Evolutionary conservation across 257 asterid genomes (phyloP).

Genomic region (Eustoma russellianum): DNA sequence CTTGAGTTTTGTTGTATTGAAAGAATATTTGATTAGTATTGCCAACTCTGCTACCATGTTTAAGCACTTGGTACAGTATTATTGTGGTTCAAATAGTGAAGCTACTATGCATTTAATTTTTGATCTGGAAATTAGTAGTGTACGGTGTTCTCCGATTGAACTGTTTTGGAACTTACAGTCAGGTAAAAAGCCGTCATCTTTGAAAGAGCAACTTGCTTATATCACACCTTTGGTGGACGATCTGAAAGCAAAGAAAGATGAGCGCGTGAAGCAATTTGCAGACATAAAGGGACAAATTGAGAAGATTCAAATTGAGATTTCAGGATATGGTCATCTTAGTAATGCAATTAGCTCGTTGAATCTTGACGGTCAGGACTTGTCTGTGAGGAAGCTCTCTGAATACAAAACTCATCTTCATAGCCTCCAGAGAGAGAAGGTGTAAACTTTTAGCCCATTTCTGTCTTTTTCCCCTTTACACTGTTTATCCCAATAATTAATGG

Average conservation of each 20-base stretch:
- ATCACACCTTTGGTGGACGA: slow-evolving; percentile 69
- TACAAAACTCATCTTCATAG: slow-evolving; percentile 63
- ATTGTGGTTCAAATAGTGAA: too few species aligned
- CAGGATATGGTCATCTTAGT: slow-evolving; percentile 46
- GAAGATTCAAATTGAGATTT: slow-evolving; percentile 67
- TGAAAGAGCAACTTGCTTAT: slow-evolving; percentile 71
- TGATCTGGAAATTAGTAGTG: neutral
- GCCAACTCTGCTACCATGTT: too few species aligned
- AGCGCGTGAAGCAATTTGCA: slow-evolving; percentile 63
- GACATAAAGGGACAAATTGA: slow-evolving; percentile 77
- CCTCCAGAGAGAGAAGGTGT: slow-evolving; percentile 89
- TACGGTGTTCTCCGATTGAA: slow-evolving; percentile 8
- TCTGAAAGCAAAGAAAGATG: slow-evolving; percentile 62
- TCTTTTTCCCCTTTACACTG: too few species aligned
- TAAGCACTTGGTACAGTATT: neutral
- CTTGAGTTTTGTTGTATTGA: too few species aligned
- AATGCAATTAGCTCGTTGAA: slow-evolving; percentile 32
- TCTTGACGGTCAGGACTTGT: slow-evolving; percentile 67
- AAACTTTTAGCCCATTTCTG: neutral
- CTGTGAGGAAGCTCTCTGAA: slow-evolving; percentile 70
- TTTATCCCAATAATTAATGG: too few species aligned
- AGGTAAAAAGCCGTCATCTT: slow-evolving; percentile 44
- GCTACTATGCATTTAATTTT: neutral
- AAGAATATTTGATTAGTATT: too few species aligned
- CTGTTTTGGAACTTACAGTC: slow-evolving; percentile 20